phyloP scores from a whole-genome alignment of 164 flowering plant genomes.

The Warburgia ugandensis region DNA sequence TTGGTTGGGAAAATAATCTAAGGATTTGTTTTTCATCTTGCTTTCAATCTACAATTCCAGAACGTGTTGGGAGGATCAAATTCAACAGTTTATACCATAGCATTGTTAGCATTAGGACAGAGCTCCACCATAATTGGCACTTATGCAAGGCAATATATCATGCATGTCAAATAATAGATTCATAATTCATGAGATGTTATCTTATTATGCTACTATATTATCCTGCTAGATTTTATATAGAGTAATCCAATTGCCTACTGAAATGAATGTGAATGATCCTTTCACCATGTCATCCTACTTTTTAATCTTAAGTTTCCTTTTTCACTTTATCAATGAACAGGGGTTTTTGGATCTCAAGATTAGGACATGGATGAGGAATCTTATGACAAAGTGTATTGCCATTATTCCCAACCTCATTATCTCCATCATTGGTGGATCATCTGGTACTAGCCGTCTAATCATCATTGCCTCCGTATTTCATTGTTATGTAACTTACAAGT shows the following conservation, averaged over 20 bases:
- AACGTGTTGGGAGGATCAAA: too few species aligned
- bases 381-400: slow-evolving; percentile 63
- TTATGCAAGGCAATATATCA: too few species aligned
- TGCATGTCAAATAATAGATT: too few species aligned
- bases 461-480: slow-evolving; percentile 65
- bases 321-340: slow-evolving; percentile 15
- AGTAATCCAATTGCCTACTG: too few species aligned
- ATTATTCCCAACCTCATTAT: slow-evolving; percentile 70
- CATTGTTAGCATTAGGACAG: too few species aligned
- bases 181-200: too few species aligned
- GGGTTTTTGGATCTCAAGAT: slow-evolving; percentile 77
- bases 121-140: too few species aligned
- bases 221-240: too few species aligned
- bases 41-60: neutral
- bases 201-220: too few species aligned
- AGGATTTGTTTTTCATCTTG: neutral
- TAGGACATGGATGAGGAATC: slow-evolving; percentile 62
- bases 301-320: neutral
- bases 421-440: slow-evolving; percentile 63
- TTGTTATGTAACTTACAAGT: neutral
- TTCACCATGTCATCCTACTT: neutral
- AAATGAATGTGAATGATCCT: too few species aligned
- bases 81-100: too few species aligned
- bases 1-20: neutral
- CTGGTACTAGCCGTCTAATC: slow-evolving; percentile 70